Conservation (phyloP, 2,329 filamentous ascomycete species). For the Aotearoamyces nothofagi region DNA sequence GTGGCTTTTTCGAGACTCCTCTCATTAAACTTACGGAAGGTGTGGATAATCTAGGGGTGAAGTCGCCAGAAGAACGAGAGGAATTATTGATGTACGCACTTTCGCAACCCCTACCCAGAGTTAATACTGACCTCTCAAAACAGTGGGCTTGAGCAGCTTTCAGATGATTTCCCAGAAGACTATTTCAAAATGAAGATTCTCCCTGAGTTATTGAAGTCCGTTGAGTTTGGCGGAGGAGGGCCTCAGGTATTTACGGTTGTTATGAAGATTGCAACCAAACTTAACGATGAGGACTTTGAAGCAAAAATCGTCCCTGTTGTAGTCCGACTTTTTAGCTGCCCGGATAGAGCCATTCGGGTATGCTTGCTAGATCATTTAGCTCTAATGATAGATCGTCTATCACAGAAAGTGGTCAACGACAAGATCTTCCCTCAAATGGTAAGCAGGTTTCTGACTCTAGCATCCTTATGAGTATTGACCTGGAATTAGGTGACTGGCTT, state of each 20-base stretch:
- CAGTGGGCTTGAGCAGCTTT: conserved; percentile 66
- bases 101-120: conserved; percentile 12
- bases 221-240: conserved; percentile 95
- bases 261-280: conserved; percentile 78
- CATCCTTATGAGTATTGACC: conserved; percentile 7
- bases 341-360: conserved; percentile 82
- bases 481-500: conserved; percentile 67
- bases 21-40: conserved; percentile 86
- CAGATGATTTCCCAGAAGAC: conserved; percentile 91
- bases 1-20: conserved; percentile 84
- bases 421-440: conserved; percentile 95
- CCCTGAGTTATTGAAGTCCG: conserved; percentile 89
- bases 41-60: conserved; percentile 84
- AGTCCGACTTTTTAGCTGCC: conserved; percentile 75
- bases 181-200: conserved; percentile 97
- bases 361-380: conserved; percentile 81
- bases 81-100: conserved; percentile 54
- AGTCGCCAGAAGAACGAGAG: conserved; percentile 70
- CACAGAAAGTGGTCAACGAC: conserved; percentile 83
- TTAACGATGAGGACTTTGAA: conserved; percentile 84
- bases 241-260: conserved; percentile 80
- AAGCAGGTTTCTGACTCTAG: conserved; percentile 11
- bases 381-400: conserved; percentile 77
- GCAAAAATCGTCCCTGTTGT: conserved; percentile 71
- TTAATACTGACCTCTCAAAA: conserved; percentile 3